Evolutionary conservation across 352 stramenopile genomes (phyloP).

Genomic region (Plasmopara halstedii): DNA sequence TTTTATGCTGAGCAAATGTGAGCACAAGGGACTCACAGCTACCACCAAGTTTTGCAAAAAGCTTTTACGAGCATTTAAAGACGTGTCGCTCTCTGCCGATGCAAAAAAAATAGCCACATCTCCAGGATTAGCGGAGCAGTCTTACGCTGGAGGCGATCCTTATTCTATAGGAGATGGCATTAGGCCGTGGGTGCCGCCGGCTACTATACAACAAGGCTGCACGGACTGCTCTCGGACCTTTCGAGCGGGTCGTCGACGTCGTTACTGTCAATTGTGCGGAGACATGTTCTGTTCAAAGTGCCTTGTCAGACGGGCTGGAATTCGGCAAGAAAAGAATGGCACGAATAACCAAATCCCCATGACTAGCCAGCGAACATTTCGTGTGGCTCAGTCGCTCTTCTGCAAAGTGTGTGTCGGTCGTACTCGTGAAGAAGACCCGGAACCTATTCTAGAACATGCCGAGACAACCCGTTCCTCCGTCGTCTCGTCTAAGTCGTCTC

Average conservation of each 20-base stretch:
- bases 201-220: slow-evolving; percentile 34
- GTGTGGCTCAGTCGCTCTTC: slow-evolving; percentile 47
- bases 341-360: slow-evolving; percentile 9
- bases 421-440: slow-evolving; percentile 30
- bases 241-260: slow-evolving; percentile 39
- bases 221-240: slow-evolving; percentile 57
- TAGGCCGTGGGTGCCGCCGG: slow-evolving; percentile 39
- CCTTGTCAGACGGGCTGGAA: slow-evolving; percentile 40
- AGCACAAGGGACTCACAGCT: slow-evolving; percentile 37
- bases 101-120: slow-evolving; percentile 47
- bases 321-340: slow-evolving; percentile 18
- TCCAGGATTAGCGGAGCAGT: slow-evolving; percentile 20
- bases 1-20: slow-evolving; percentile 46
- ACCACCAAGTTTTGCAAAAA: slow-evolving; percentile 43
- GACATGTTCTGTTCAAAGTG: slow-evolving; percentile 74
- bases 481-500: slow-evolving; percentile 15
- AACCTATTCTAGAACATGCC: slow-evolving; percentile 10
- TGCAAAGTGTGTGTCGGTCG: slow-evolving; percentile 48
- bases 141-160: slow-evolving; percentile 18
- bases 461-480: slow-evolving; percentile 10
- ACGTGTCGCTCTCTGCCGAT: slow-evolving; percentile 45
- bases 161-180: slow-evolving; percentile 31
- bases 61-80: slow-evolving; percentile 37
- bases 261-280: slow-evolving; percentile 67
- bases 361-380: slow-evolving; percentile 36